A percentile compares a stretch with the other conserved stretches of the same genome.
phyloP scores from a whole-genome alignment of 768 basidiomycete genomes.

The Cyclocybe cylindracea region DNA sequence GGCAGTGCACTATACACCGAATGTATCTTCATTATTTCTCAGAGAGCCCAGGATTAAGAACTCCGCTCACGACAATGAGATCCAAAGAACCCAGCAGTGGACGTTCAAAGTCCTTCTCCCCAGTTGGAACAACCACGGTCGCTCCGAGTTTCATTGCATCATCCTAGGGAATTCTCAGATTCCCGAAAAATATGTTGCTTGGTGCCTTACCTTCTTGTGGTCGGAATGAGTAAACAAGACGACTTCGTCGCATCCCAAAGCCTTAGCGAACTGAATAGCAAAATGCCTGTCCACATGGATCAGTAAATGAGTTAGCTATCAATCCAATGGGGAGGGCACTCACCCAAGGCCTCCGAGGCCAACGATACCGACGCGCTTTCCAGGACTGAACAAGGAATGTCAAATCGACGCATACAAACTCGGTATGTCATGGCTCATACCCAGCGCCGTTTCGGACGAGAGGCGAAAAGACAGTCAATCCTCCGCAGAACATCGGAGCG shows the following conservation, averaged over 20 bases:
- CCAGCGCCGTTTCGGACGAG: constrained; percentile 50
- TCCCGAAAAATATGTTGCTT: background rate
- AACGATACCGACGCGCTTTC: constrained; percentile 65
- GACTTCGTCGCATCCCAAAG: constrained; percentile 55
- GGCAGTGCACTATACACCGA: constrained; percentile 24
- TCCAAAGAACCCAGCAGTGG: constrained; percentile 41
- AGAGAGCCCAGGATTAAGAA: background rate
- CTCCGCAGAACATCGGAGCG: constrained; percentile 67
- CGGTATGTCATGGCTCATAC: constrained; percentile 10
- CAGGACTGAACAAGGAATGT: constrained; percentile 42
- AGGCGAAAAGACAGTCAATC: constrained; percentile 65
- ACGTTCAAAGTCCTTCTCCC: constrained; percentile 39
- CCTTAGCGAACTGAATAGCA: constrained; percentile 38
- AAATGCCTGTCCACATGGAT: constrained; percentile 23
- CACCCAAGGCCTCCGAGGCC: constrained; percentile 65
- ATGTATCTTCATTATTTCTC: background rate
- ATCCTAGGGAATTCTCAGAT: constrained; percentile 23
- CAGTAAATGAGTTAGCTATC: background rate
- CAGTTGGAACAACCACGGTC: constrained; percentile 49
- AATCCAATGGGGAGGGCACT: background rate
- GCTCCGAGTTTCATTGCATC: constrained; percentile 64
- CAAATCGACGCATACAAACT: background rate
- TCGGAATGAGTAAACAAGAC: constrained; percentile 58
- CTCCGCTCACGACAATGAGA: constrained; percentile 43
- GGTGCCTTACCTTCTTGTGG: constrained; percentile 37